phyloP scores from a whole-genome alignment of 179 eudicot species.

The Amaranthus tricolor region DNA sequence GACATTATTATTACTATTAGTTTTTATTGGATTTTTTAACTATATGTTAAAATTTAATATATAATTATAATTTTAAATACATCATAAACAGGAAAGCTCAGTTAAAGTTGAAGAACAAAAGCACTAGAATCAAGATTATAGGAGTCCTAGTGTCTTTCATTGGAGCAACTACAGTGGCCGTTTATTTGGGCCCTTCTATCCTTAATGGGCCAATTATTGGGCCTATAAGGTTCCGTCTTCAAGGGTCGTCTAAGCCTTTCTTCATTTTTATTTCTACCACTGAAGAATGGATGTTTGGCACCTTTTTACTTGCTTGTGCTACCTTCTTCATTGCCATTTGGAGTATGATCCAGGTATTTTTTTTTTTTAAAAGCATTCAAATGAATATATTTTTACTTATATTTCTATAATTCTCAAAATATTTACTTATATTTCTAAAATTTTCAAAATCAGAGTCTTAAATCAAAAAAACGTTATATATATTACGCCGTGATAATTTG shows the following conservation, averaged over 20 bases:
- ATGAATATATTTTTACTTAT: neutral
- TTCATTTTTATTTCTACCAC: conserved; percentile 34
- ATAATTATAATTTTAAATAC: neutral
- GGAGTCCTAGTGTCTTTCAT: conserved; percentile 25
- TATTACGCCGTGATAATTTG: no score
- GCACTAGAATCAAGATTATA: conserved; percentile 29
- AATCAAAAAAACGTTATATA: no score
- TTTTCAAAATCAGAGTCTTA: no score
- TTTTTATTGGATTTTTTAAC: neutral
- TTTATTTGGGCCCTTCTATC: conserved; percentile 41
- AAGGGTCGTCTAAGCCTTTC: conserved; percentile 11
- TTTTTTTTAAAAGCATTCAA: neutral
- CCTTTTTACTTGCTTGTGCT: conserved; percentile 35
- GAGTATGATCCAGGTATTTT: conserved; percentile 38
- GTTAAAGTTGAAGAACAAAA: conserved; percentile 21
- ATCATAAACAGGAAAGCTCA: conserved; percentile 30
- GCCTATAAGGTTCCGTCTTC: conserved; percentile 24
- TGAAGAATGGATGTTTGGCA: conserved; percentile 40
- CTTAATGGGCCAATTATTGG: conserved; percentile 30
- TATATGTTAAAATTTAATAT: neutral
- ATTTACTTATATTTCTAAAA: no score
- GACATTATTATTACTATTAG: neutral
- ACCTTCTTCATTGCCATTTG: conserved; percentile 41
- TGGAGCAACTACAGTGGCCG: conserved; percentile 33
- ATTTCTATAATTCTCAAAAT: no score